phyloP scores from a whole-genome alignment of 441 rosid species.

The Eugenia klotzschiana region DNA sequence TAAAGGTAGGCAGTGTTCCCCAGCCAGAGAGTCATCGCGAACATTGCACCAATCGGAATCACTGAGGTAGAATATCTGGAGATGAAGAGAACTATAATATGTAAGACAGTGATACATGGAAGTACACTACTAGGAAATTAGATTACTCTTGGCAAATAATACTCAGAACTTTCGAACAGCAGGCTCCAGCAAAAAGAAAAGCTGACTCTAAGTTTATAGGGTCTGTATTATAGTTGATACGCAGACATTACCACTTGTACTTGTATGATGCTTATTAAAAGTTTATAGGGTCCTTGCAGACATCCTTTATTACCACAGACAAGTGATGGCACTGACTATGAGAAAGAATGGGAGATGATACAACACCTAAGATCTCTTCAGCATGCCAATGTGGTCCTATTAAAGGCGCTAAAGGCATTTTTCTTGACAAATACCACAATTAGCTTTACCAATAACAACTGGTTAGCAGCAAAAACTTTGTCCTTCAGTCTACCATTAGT shows the following conservation, averaged over 20 bases:
- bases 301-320: neutral
- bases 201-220: neutral
- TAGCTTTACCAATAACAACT: neutral
- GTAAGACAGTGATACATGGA: neutral
- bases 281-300: neutral
- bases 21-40: conserved; percentile 96
- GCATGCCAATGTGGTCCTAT: neutral
- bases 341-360: neutral
- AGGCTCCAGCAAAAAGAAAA: neutral
- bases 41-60: conserved; percentile 84
- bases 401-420: neutral
- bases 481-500: neutral
- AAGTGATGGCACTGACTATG: neutral
- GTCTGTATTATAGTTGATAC: neutral
- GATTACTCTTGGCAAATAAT: neutral
- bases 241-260: neutral
- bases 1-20: conserved; percentile 94
- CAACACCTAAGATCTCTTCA: neutral
- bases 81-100: neutral
- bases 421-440: neutral
- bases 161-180: neutral
- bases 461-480: neutral
- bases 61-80: conserved; percentile 75
- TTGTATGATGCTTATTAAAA: neutral
- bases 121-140: neutral